Base-by-base conservation (phyloP, 2,329 filamentous ascomycete species). In the Verticillium nubilum region DNA sequence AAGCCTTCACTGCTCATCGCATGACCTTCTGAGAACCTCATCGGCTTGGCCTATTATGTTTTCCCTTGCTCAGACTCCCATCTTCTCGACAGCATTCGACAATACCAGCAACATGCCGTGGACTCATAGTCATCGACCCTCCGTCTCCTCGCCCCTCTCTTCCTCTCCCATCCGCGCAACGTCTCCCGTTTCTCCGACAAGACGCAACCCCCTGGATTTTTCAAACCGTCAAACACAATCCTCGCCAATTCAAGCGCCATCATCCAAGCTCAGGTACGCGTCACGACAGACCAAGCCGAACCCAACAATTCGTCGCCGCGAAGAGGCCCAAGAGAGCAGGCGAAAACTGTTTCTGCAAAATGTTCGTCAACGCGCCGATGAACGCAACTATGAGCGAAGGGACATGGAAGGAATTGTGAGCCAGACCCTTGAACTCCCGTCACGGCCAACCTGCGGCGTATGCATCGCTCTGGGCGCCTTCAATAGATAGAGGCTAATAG, bases 301-400 rank as follows among this genome's bases (percentile, higher is more conserved):
- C 62, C 89, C 87, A 0, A 67, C 89, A 6, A 73, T 86, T 19
- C 81, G 83, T 64, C 82, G 75, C 61, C 80, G 84, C 56, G 84
- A 92, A 68, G 84, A 84, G 19, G 78, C 79, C 0, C 84, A 86
- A 59, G 86, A 91, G 68, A 78, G 82, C 58, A 77, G 90, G 60
- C 78, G 90, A 54, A 82, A 83, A 31, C 76, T 89, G 59, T 94
- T 94, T 66, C 74, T 94, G 61, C 84, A 86, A 68, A 89, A 81
- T 57, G 86, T 89, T 19, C 78, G 84, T 60, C 81, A 85, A 66
- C 80, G 83, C 47, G 76, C 80, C 2, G 84, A 88, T 50, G 84
- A 89, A 28, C 81, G 76, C 66, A 74, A 76, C 25, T 88, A 86
- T 80, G 78, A 83, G 66, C 76, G 80, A 57, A 76, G 86, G 64